Conservation (phyloP, 129 eudicot genomes). For the Mikania micrantha region DNA sequence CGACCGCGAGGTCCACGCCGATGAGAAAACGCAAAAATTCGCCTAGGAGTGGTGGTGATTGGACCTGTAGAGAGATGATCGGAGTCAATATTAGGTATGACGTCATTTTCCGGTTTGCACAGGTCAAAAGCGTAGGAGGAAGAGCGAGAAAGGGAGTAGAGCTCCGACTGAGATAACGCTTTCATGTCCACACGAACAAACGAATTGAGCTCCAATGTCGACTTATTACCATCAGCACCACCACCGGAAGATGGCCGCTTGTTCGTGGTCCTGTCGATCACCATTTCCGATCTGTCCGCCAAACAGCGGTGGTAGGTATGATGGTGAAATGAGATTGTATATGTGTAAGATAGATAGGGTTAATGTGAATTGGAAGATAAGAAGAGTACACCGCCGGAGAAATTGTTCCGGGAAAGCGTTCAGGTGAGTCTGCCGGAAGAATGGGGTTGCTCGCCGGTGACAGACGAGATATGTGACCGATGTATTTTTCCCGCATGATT, state of each 20-base stretch:
- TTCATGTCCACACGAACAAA: slow-evolving; percentile 1
- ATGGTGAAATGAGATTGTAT: neutral
- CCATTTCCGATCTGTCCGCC: neutral
- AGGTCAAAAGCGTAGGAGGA: neutral
- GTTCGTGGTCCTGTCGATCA: neutral
- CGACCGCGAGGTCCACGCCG: neutral
- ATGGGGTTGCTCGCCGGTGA: neutral
- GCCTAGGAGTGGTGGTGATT: neutral
- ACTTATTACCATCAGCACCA: neutral
- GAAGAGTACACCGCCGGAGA: neutral
- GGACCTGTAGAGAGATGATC: neutral
- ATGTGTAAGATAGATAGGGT: neutral
- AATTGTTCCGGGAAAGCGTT: neutral
- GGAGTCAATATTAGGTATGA: neutral
- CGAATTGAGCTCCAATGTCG: neutral
- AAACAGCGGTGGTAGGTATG: neutral
- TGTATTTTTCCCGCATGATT: slow-evolving; percentile 19
- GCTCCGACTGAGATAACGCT: slow-evolving; percentile 10
- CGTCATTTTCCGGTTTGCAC: neutral
- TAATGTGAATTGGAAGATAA: too few relatives aligned
- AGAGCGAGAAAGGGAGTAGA: slow-evolving; percentile 4
- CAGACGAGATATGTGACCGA: slow-evolving; percentile 3
- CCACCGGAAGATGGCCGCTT: neutral
- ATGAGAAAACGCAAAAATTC: slow-evolving; percentile 9
- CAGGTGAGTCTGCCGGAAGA: slow-evolving; percentile 3